Conservation (phyloP, 768 basidiomycete genomes). For the Fistulinella prunicolor region DNA sequence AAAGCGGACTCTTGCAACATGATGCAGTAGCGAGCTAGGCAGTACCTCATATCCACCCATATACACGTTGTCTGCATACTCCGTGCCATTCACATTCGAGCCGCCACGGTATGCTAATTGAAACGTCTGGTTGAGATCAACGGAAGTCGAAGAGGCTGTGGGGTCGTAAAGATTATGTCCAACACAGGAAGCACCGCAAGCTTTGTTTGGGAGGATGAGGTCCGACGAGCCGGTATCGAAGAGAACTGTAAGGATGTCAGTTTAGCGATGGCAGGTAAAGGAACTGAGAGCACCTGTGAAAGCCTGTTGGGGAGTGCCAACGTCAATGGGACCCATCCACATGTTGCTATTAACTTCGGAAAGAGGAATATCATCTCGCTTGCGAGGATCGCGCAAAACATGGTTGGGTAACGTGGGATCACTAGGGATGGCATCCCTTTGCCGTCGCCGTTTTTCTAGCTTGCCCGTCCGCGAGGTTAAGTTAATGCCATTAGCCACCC, state of each 20-base stretch:
- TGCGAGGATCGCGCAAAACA: constrained; percentile 11
- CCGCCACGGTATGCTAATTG: constrained; percentile 39
- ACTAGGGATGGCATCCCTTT: not conserved
- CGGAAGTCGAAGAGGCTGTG: constrained; percentile 31
- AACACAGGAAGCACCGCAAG: constrained; percentile 30
- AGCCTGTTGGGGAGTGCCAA: constrained; percentile 45
- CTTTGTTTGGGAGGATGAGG: constrained; percentile 38
- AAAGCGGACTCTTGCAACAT: constrained; percentile 1
- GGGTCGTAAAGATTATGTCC: constrained; percentile 33
- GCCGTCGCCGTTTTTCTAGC: constrained; percentile 8
- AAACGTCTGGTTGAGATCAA: constrained; percentile 26
- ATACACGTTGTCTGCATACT: constrained; percentile 43
- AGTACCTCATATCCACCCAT: constrained; percentile 36
- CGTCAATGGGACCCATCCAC: constrained; percentile 46
- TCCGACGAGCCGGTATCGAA: constrained; percentile 56
- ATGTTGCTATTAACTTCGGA: constrained; percentile 37
- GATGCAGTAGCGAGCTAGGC: constrained; percentile 14
- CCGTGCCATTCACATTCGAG: constrained; percentile 35
- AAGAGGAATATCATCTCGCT: constrained; percentile 34
- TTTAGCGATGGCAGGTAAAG: not conserved
- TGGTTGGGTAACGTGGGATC: not conserved
- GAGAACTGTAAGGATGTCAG: constrained; percentile 35
- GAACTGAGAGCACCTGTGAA: constrained; percentile 37
- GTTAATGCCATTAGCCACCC: too few relatives aligned
- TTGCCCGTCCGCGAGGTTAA: too few relatives aligned